Conservation (phyloP, 805 yeast species). For the Suhomyces faveliae region DNA sequence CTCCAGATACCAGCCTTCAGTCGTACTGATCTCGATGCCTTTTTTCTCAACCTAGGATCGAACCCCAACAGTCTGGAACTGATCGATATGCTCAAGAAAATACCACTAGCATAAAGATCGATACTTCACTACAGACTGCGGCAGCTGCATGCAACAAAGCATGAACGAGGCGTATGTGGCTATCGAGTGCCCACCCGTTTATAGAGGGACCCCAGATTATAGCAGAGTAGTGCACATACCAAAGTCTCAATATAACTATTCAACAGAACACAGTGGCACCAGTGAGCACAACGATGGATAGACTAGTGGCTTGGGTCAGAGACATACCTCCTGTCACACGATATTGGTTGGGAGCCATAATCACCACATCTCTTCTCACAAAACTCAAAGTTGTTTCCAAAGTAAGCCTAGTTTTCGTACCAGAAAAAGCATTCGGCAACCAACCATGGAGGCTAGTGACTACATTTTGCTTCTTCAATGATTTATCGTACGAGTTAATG, state of each 20-base stretch:
- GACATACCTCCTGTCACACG: conserved; percentile 22
- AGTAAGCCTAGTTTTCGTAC: conserved; percentile 22
- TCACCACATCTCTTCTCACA: conserved; percentile 20
- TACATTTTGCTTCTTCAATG: conserved; percentile 33
- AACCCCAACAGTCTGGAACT: conserved; percentile 7
- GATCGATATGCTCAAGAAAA: conserved; percentile 6
- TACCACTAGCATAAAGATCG: conserved; percentile 7
- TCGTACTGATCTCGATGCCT: conserved; percentile 22
- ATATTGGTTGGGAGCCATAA: conserved; percentile 28
- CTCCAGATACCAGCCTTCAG: not conserved
- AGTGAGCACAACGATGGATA: conserved; percentile 16
- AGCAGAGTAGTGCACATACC: not conserved
- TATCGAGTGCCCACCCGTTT: too few species aligned
- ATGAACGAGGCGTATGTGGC: too few species aligned
- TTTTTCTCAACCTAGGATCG: conserved; percentile 18
- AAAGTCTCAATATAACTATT: not conserved
- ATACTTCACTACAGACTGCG: too few species aligned
- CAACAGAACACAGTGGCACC: conserved; percentile 1
- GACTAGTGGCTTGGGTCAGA: conserved; percentile 13
- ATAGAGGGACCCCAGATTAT: too few species aligned
- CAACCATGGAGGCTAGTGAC: conserved; percentile 41
- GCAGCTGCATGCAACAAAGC: too few species aligned
- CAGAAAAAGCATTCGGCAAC: conserved; percentile 24
- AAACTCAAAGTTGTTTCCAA: conserved; percentile 19
- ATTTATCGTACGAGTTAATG: conserved; percentile 21